Conservation (phyloP, 257 asterid species). For the Solanum virginianum region DNA sequence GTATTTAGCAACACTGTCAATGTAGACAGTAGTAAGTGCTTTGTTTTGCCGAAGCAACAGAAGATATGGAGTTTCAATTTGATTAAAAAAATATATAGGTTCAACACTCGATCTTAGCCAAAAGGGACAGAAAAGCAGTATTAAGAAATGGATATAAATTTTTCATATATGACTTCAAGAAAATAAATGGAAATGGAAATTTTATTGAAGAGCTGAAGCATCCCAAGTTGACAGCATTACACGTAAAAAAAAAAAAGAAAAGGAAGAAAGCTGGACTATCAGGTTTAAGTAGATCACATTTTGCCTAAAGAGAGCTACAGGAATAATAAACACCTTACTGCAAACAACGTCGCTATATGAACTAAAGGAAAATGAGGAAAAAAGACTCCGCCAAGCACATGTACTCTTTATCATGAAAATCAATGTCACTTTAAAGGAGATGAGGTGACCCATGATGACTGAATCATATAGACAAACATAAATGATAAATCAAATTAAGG, state of each 20-base stretch:
- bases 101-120: neutral
- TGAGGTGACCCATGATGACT: neutral
- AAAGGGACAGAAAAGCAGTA: neutral
- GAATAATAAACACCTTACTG: neutral
- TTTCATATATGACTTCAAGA: neutral
- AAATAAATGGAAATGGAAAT: neutral
- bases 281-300: neutral
- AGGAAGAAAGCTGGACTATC: neutral
- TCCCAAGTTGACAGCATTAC: neutral
- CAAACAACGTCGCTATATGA: neutral
- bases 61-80: neutral
- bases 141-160: neutral
- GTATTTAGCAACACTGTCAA: conserved; percentile 78
- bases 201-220: neutral
- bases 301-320: neutral
- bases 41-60: neutral
- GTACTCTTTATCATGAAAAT: neutral
- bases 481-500: neutral
- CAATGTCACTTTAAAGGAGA: neutral
- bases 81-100: neutral
- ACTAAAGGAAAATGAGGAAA: neutral
- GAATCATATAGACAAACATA: neutral
- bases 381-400: neutral
- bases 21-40: neutral
- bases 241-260: neutral